Conservation (phyloP, 306 rosid species). For the Medicago arabica region DNA sequence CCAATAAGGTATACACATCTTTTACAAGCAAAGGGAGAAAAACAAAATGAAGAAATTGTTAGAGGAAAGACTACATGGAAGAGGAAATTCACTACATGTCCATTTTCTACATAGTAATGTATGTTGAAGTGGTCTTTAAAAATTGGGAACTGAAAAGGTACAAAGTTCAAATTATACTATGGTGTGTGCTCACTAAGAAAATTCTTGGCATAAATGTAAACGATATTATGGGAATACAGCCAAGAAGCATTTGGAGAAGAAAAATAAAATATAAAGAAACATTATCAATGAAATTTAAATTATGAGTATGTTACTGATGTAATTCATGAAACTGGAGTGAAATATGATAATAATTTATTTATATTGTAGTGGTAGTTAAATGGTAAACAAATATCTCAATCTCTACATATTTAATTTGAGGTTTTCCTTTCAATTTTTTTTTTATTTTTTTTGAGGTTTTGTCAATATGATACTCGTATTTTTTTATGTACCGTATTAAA, state of each 20-base stretch:
- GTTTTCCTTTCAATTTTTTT: too few relatives aligned
- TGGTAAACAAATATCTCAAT: background rate
- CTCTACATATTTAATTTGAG: too few relatives aligned
- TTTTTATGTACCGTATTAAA: too few relatives aligned
- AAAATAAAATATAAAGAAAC: background rate
- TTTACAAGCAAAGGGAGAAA: conserved; percentile 61
- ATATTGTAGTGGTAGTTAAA: background rate
- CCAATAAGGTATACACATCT: conserved; percentile 77
- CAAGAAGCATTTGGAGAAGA: conserved; percentile 1
- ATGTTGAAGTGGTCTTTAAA: conserved; percentile 16
- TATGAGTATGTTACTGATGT: conserved; percentile 1
- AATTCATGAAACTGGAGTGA: conserved; percentile 17
- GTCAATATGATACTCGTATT: too few relatives aligned
- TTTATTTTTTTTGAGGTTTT: too few relatives aligned
- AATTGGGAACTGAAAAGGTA: conserved; percentile 27
- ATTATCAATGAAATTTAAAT: conserved; percentile 30
- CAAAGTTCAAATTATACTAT: conserved; percentile 9
- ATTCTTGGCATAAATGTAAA: conserved; percentile 33
- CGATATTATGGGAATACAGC: background rate
- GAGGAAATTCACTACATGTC: conserved; percentile 51
- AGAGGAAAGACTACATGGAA: conserved; percentile 89
- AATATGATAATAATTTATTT: conserved; percentile 31
- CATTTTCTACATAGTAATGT: conserved; percentile 56
- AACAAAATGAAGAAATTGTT: conserved; percentile 76
- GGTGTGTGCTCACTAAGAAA: conserved; percentile 42